These are phyloP conservation scores for Magnusiomyces paraingens DNA, from an alignment of 1,139 yeast species.

Conservation along the genomic window DNA sequence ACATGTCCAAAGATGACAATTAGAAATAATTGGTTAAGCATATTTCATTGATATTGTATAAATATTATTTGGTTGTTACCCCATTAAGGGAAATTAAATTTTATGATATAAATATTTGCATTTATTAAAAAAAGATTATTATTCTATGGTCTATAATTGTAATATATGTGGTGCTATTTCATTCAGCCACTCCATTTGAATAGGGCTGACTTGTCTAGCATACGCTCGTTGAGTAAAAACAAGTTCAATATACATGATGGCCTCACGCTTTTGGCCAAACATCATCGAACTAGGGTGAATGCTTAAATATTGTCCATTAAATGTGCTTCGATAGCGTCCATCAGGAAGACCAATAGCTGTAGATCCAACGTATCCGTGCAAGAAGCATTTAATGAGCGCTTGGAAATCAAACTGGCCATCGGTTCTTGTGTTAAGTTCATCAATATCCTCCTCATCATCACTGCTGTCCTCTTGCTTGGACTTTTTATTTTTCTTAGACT, in stretches of 20 bases:
- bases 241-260: constrained; percentile 89
- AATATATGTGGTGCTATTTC: constrained; percentile 70
- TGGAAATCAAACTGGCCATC: constrained; percentile 43
- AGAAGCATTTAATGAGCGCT: constrained; percentile 58
- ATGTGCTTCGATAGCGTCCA: constrained; percentile 79
- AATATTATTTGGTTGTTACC: too few relatives aligned
- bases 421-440: constrained; percentile 14
- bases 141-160: background rate
- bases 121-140: too few relatives aligned
- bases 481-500: constrained; percentile 16
- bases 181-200: constrained; percentile 80
- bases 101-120: too few relatives aligned
- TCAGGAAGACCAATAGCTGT: constrained; percentile 96
- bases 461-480: constrained; percentile 22
- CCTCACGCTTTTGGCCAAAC: constrained; percentile 77
- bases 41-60: too few relatives aligned
- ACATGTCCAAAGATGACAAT: too few relatives aligned
- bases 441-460: constrained; percentile 13
- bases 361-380: constrained; percentile 74
- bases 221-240: constrained; percentile 91
- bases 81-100: too few relatives aligned
- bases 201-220: constrained; percentile 81
- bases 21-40: too few relatives aligned
- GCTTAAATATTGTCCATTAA: constrained; percentile 55
- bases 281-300: constrained; percentile 89